Evolutionary conservation across 2,329 filamentous ascomycete genomes (phyloP).

Genomic region (Fusarium chaquense): DNA sequence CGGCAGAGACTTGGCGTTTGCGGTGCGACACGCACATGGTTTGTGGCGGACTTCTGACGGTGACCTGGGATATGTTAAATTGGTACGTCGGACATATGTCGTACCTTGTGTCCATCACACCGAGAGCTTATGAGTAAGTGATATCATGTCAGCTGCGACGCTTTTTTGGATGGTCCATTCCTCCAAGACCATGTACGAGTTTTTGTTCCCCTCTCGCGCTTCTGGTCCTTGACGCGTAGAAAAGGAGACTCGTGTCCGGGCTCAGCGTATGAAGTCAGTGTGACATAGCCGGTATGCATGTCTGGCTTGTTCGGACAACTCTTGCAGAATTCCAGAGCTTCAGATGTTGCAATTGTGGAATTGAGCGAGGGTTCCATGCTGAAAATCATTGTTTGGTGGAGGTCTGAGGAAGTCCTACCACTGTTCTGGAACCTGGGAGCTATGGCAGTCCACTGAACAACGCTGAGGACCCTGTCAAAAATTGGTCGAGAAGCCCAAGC

Average conservation of each 20-base stretch:
- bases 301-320: constrained; percentile 14
- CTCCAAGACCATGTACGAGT: background rate
- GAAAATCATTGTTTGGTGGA: constrained; percentile 37
- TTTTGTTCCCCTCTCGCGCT: background rate
- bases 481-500: background rate
- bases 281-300: constrained; percentile 18
- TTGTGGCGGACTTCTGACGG: constrained; percentile 25
- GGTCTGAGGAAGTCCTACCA: constrained; percentile 4
- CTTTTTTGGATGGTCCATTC: background rate
- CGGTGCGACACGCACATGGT: constrained; percentile 38
- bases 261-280: constrained; percentile 19
- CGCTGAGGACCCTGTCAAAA: constrained; percentile 14
- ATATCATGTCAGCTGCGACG: background rate
- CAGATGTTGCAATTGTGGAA: background rate
- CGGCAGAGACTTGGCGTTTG: constrained; percentile 35
- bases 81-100: constrained; percentile 29
- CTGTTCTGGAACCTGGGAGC: background rate
- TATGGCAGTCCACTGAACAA: constrained; percentile 10
- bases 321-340: constrained; percentile 26
- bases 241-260: constrained; percentile 8
- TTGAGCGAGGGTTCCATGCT: constrained; percentile 29
- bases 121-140: background rate
- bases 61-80: constrained; percentile 22
- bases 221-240: background rate
- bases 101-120: constrained; percentile 19